Evolutionary conservation across 2,329 filamentous ascomycete species (phyloP).

Genomic region (Xylariaceae sp.): DNA sequence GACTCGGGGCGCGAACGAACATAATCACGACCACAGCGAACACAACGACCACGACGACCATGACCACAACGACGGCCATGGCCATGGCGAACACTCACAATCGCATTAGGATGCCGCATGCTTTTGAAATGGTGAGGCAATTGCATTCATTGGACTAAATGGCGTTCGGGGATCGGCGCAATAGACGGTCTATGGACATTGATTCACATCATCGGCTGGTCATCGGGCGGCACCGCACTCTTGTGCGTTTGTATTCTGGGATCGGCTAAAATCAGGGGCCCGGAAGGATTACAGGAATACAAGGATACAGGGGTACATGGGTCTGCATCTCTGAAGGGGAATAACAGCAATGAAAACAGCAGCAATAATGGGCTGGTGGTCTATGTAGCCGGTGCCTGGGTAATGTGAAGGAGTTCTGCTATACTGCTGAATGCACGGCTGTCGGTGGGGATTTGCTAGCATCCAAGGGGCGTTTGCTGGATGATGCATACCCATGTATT

Average conservation of each 20-base stretch:
- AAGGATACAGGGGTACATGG: not conserved
- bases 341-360: not conserved
- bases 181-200: conserved; percentile 5
- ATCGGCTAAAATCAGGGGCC: not conserved
- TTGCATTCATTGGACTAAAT: conserved; percentile 9
- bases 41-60: conserved; percentile 31
- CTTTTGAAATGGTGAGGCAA: conserved; percentile 8
- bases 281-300: conserved; percentile 2
- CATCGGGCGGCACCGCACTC: not conserved
- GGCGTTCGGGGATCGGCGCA: conserved; percentile 12
- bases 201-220: not conserved
- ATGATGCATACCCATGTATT: too few relatives aligned
- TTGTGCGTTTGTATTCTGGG: not conserved
- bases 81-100: conserved; percentile 28
- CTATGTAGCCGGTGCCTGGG: not conserved
- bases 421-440: not conserved
- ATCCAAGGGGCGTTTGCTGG: too few relatives aligned
- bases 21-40: conserved; percentile 34
- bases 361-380: not conserved
- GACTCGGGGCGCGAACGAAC: conserved; percentile 33
- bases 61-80: conserved; percentile 30
- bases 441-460: too few relatives aligned
- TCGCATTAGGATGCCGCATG: conserved; percentile 12
- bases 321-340: not conserved
- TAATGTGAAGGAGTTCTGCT: conserved; percentile 9